phyloP scores from a whole-genome alignment of 2,329 filamentous ascomycete genomes.

The Monosporascus sp. region DNA sequence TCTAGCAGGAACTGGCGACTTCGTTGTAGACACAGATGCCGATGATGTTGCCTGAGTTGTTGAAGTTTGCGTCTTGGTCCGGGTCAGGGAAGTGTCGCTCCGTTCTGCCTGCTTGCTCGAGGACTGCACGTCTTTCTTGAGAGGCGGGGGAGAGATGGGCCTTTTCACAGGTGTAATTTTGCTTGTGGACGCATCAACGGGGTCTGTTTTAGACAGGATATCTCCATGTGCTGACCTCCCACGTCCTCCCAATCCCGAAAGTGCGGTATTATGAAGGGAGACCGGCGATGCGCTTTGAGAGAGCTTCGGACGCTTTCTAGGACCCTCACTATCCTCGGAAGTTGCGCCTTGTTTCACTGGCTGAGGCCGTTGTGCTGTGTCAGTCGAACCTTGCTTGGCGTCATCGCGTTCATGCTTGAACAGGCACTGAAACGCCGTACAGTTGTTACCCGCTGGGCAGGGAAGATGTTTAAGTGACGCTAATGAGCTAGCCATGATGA shows the following conservation, averaged over 20 bases:
- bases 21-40: constrained; percentile 1
- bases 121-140: neutral
- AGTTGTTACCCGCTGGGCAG: constrained; percentile 43
- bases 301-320: constrained; percentile 1
- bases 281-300: neutral
- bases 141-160: constrained; percentile 2
- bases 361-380: constrained; percentile 1
- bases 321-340: neutral
- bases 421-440: constrained; percentile 45
- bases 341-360: neutral
- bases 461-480: constrained; percentile 42
- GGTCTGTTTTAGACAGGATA: neutral
- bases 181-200: neutral
- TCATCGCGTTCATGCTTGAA: constrained; percentile 40
- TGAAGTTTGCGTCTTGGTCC: neutral
- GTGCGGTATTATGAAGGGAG: neutral
- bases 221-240: neutral
- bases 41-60: neutral
- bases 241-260: neutral
- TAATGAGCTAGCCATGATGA: constrained; percentile 22
- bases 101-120: neutral
- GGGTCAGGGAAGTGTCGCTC: neutral
- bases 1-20: constrained; percentile 1
- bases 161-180: neutral
- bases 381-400: constrained; percentile 6